phyloP scores from a whole-genome alignment of 257 asterid species.

The Nicotiana paniculata region DNA sequence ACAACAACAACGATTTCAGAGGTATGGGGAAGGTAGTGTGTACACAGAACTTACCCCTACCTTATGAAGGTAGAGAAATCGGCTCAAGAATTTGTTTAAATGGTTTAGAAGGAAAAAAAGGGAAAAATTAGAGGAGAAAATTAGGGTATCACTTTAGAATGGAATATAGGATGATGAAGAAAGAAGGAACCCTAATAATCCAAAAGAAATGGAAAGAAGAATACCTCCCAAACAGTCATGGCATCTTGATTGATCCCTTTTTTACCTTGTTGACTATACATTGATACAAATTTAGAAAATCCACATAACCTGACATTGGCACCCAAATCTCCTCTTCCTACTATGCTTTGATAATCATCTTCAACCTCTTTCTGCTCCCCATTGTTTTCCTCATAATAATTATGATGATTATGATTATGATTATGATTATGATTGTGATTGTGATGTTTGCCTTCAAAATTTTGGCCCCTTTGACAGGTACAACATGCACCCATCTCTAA shows the following conservation, averaged over 20 bases:
- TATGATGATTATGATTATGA: background rate
- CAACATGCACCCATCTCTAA: constrained; percentile 78
- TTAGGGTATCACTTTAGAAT: too few species aligned
- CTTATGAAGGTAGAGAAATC: too few species aligned
- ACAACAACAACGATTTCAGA: too few species aligned
- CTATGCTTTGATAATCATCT: constrained; percentile 29
- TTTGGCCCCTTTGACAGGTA: constrained; percentile 57
- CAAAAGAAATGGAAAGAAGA: background rate
- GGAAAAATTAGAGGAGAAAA: background rate
- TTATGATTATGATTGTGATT: background rate
- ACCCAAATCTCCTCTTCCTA: constrained; percentile 53
- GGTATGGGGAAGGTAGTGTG: too few species aligned
- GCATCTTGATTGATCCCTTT: constrained; percentile 82
- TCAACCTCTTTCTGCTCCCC: constrained; percentile 26
- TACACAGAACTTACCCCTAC: too few species aligned
- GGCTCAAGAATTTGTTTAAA: too few species aligned
- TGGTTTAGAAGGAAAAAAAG: background rate
- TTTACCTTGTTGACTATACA: constrained; percentile 65
- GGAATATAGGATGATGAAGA: too few species aligned
- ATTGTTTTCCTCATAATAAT: constrained; percentile 6
- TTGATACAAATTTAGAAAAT: constrained; percentile 55
- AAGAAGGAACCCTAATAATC: too few species aligned
- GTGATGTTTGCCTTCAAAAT: constrained; percentile 16
- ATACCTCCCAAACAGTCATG: constrained; percentile 97
- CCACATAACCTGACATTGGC: constrained; percentile 65